Base-by-base conservation (phyloP, 2,329 filamentous ascomycete species). In the Fusarium acutatum region DNA sequence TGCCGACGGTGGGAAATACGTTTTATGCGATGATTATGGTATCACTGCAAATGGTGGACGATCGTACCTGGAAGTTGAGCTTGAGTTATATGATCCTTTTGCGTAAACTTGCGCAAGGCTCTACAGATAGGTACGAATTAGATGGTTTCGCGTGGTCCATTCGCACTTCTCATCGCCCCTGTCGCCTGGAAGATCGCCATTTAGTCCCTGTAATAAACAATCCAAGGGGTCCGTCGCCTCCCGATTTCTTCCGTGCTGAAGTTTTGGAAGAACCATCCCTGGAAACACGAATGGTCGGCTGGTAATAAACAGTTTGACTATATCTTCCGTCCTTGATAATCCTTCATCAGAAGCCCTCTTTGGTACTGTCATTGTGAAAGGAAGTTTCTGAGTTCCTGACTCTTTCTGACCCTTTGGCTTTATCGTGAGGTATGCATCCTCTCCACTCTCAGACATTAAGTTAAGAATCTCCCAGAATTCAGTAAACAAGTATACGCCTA, bases 311-410 rank as follows among this genome's bases (percentile, higher is more conserved):
- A 41, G 10, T 6, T 41, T 41, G 14, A 41, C 38, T 10, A 41
- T 41, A n/a, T 41, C 22, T 15, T n/a, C 13, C 0, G 22, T n/a
- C 5, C 18, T 14, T 0, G 38, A 15, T 4, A 41, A 41, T 1
- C 22, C 13, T 41, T 15, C 7, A 1, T 18, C 38, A n/a, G 38
- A 40, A 40, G 7, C 12, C 12, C 7, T 5, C 12, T 14, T 5
- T 41, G 22, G 22, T 41, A 41, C 38, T n/a, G 38, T n/a, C 38
- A 41, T 41, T 3, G 22, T 41, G 22, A 41, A 41, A 15, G 38
- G 38, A 8, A 41, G 38, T n/a, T n/a, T 22, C 22, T 41, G 38
- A 6, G 22, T 41, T n/a, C 38, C 38, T 41, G 22, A 15, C 13
- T n/a, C 38, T n/a, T n/a, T 41, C 8, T 41, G 9, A 5, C 38